Evolutionary conservation across 495 filamentous ascomycete species (phyloP), one percentile per base, ranked within the genome.

Genomic region (Xylaria sp.): DNA sequence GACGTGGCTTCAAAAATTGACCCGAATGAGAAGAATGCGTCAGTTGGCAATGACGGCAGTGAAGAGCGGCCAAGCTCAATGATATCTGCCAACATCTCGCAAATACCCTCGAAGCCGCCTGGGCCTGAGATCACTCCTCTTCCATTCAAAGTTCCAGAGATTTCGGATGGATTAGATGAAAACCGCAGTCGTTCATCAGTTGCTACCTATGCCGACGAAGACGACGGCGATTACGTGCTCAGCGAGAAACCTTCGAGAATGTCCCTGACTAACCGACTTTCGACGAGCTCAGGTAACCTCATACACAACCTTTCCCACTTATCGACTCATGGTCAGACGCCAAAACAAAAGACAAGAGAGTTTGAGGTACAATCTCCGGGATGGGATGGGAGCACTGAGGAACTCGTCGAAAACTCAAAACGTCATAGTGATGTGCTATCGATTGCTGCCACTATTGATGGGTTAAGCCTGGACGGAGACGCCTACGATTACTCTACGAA

Each of bases 181-280:
- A 68, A 84, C 24, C 85, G 85, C 14, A 87, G 87, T 52, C 75
- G 81, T 24, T 89, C 88, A 26, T 92, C 90, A 11, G 80, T 89
- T 26, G 90, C 87, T 55, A 88, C 90, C 8, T 86, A 88, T 78
- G 88, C 87, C 14, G 90, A 90, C 70, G 85, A 85, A 48, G 82
- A 81, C 61, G 77, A 81, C n/a, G 71, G 64, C 7, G 66, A 61
- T 5, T 67, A 71, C 41, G 73, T 78, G 2, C 40, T 75, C 43
- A 72, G 57, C 62, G 75, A 72, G 41, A 71, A 71, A 43, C 72
- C 75, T 9, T 81, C 75, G 26, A 73, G 72, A 46, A 64, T 76
- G 5, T 80, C 75, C 1, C 35, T 82, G 24, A 77, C 82, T 3
- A 85, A 84, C 46, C 81, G 83, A 65, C 70, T 87, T 5, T 90